Evolutionary conservation across 164 flowering plant species (phyloP).

Genomic region (Magnolia sinica): DNA sequence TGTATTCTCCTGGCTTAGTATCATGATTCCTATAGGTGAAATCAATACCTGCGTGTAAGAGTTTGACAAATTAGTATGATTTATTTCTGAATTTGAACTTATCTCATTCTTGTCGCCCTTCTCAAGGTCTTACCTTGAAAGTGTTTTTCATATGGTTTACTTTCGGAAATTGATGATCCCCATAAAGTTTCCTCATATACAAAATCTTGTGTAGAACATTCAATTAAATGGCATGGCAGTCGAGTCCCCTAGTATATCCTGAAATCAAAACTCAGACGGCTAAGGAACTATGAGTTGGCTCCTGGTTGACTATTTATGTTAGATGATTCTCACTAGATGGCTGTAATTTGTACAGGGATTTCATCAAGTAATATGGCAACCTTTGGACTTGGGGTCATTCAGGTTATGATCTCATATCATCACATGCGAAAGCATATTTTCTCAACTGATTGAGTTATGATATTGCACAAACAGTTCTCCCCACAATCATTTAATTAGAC

Average conservation of each 20-base stretch:
- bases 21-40: neutral
- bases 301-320: neutral
- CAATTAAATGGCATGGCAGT: neutral
- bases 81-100: no score
- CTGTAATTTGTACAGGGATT: conserved; percentile 47
- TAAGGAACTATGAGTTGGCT: neutral
- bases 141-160: no score
- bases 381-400: conserved; percentile 72
- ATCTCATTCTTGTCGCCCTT: no score
- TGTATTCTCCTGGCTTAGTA: neutral
- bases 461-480: neutral
- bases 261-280: neutral
- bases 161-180: no score
- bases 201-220: no score
- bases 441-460: neutral
- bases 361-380: conserved; percentile 71
- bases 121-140: no score
- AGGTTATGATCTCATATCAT: conserved; percentile 41
- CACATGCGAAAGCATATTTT: conserved; percentile 2
- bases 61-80: no score
- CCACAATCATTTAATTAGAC: conserved; percentile 4
- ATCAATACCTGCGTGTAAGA: no score
- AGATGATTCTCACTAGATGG: conserved; percentile 5
- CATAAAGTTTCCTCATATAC: no score
- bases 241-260: neutral